Conservation (phyloP, 2,329 filamentous ascomycete species). For the Paradendryphiella salina region DNA sequence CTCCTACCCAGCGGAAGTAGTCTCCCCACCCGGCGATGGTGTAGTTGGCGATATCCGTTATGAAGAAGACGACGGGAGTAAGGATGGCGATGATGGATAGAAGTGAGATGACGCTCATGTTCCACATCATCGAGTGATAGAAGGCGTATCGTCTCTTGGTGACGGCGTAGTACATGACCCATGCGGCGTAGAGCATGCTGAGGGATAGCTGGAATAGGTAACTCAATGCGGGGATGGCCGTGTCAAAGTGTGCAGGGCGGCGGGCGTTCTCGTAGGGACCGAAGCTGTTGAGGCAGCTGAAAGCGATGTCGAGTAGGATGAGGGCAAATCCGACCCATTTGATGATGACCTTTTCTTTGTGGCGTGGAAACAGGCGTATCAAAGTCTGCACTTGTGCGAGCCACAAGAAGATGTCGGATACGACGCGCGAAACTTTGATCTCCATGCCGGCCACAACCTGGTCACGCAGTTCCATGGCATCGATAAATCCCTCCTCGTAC, state of each 20-base stretch:
- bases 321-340: slow-evolving; percentile 97
- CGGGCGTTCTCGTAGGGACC: slow-evolving; percentile 57
- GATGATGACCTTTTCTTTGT: slow-evolving; percentile 97
- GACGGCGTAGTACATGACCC: slow-evolving; percentile 92
- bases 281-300: slow-evolving; percentile 91
- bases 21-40: slow-evolving; percentile 91
- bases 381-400: slow-evolving; percentile 95
- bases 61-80: slow-evolving; percentile 90
- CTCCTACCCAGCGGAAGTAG: slow-evolving; percentile 95
- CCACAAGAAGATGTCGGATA: slow-evolving; percentile 96
- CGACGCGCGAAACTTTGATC: slow-evolving; percentile 85
- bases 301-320: slow-evolving; percentile 86
- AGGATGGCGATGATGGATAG: slow-evolving; percentile 81
- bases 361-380: slow-evolving; percentile 91
- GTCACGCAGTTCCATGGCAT: slow-evolving; percentile 73
- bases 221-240: slow-evolving; percentile 86
- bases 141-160: slow-evolving; percentile 90
- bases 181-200: slow-evolving; percentile 85
- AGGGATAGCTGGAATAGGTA: slow-evolving; percentile 89
- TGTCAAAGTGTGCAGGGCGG: slow-evolving; percentile 75
- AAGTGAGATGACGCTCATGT: slow-evolving; percentile 78
- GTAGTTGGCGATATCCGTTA: slow-evolving; percentile 83
- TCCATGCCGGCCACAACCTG: slow-evolving; percentile 82
- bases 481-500: slow-evolving; percentile 77
- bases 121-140: slow-evolving; percentile 87